These are phyloP conservation scores for Diutina rugosa DNA, from an alignment of 1,139 yeast species.

Conservation along the genomic window DNA sequence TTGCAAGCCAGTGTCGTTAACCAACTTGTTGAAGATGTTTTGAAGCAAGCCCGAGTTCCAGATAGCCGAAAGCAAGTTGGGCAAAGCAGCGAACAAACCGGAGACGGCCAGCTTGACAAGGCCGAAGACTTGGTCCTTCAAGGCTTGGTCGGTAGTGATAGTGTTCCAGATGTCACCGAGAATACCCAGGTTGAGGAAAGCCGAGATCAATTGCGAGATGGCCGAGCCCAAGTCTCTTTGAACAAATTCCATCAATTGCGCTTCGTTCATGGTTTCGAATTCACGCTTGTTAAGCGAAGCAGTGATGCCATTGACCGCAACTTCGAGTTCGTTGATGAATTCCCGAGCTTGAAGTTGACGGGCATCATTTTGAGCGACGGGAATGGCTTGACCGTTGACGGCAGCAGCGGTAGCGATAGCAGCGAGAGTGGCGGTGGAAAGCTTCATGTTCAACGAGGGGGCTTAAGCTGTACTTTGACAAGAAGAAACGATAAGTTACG, in stretches of 20 bases:
- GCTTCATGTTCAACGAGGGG: conserved; percentile 19
- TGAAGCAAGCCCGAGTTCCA: conserved; percentile 32
- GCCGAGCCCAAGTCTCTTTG: conserved; percentile 26
- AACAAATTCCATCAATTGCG: conserved; percentile 15
- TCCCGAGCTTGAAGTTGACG: conserved; percentile 14
- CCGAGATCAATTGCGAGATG: conserved; percentile 23
- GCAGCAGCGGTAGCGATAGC: conserved; percentile 30
- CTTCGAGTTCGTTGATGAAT: conserved; percentile 24
- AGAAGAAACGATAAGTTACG: neutral
- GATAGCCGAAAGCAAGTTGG: conserved; percentile 29
- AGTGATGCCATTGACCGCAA: conserved; percentile 23
- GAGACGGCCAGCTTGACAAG: conserved; percentile 21
- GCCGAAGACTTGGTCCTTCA: conserved; percentile 14
- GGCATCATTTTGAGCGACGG: conserved; percentile 6
- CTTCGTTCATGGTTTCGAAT: conserved; percentile 13
- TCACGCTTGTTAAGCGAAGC: conserved; percentile 23
- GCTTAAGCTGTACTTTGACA: neutral
- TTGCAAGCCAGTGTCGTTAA: neutral
- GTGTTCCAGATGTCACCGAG: conserved; percentile 23
- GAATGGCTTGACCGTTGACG: conserved; percentile 11
- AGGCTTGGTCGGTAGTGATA: conserved; percentile 19
- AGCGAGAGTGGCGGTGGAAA: conserved; percentile 27
- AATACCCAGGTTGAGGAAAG: conserved; percentile 28
- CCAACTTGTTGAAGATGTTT: conserved; percentile 14
- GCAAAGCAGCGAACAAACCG: conserved; percentile 28